Conservation (phyloP, 345 rosid genomes). For the Pistacia integerrima region DNA sequence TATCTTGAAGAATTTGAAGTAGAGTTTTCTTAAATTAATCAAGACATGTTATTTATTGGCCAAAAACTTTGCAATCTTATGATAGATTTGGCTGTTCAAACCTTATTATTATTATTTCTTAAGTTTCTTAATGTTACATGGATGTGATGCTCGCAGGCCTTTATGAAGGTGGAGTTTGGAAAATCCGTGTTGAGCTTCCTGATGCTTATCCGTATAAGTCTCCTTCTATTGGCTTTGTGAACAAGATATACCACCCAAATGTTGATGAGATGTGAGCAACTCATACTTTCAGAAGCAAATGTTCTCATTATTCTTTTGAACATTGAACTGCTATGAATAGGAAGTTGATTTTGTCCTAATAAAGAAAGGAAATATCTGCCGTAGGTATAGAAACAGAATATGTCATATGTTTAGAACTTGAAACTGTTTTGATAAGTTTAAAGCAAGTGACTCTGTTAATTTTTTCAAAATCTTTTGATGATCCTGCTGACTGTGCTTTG, state of each 20-base stretch:
- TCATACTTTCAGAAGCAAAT: conserved; percentile 12
- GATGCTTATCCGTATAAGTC: conserved; percentile 82
- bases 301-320: neutral
- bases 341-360: neutral
- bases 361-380: too few relatives aligned
- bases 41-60: neutral
- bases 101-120: neutral
- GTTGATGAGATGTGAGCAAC: conserved; percentile 71
- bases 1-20: neutral
- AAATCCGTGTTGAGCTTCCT: conserved; percentile 71
- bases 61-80: conserved; percentile 5
- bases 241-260: conserved; percentile 81
- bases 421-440: neutral
- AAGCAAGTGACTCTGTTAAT: neutral
- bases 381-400: too few relatives aligned
- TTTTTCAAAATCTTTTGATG: conserved; percentile 4
- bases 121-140: neutral
- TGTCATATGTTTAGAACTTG: too few relatives aligned
- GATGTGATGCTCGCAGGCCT: conserved; percentile 47
- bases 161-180: conserved; percentile 78
- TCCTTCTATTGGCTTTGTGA: conserved; percentile 71
- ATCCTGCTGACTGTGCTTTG: neutral
- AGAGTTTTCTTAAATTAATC: neutral
- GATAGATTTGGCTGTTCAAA: neutral
- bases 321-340: neutral